Evolutionary conservation across 1,284 basidiomycete species (phyloP), one percentile per base, ranked within the genome.

Genomic region (Gymnopus androsaceus): DNA sequence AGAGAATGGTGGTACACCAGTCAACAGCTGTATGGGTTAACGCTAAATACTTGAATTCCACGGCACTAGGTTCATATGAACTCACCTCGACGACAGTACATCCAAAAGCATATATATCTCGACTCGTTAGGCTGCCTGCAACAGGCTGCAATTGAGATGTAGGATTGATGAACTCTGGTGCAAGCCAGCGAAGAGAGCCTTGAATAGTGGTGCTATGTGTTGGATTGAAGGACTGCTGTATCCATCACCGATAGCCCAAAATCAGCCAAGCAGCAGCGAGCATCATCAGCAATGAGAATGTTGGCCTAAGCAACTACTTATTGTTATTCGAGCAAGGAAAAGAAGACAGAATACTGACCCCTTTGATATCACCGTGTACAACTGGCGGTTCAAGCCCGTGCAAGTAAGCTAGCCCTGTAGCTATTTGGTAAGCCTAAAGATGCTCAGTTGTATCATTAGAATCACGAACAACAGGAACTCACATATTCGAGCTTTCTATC

Each of bases 281-380:
- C 30, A 37, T 50, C 52, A 15, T 50, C 31, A 9, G 52, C 27
- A 8, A 58, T 28, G 1, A 58, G 46, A 27, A 58, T 50, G 46
- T 58, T 58, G 23, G 54, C 45, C 54, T 55, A 30, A n/a, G n/a
- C n/a, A n/a, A n/a, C n/a, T n/a, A n/a, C 3, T 58, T 57, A 4
- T 37, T 25, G 34, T 34, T 50, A n/a, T n/a, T n/a, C n/a, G 25
- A 62, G 42, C 2, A 37, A 23, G 6, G 41, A 19, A 19, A 21
- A 25, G 4, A 8, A 8, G 45, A 19, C 9, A 5, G 40, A 6
- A 9, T 4, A 56, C 61, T 44, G 36, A 63, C 61, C 7, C 57
- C 61, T 36, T 60, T 60, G 4, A 63, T 40, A 44, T 64, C 63
- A 12, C 57, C 58, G 45, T 64, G 63, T 11, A 60, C 52, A 3